Evolutionary conservation across 1,284 basidiomycete genomes (phyloP), one percentile per base, ranked within the genome.

Genomic region (Marasmius sp.): DNA sequence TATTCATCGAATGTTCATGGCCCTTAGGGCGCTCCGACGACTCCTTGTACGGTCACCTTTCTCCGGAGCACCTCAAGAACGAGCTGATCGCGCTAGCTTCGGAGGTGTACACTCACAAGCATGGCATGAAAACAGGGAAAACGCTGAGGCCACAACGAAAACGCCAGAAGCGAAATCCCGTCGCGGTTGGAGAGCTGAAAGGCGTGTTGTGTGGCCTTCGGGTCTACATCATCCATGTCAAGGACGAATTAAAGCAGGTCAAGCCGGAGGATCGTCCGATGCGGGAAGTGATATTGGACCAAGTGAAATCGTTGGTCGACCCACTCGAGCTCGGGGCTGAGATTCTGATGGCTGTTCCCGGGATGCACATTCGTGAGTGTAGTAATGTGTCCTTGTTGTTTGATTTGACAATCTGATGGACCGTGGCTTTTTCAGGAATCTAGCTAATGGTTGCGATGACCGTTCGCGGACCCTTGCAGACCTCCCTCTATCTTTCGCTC

Each of bases 1-100:
- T 94, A 60, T 94, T 94, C 70, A 89, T 95, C 70, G 93, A 95
- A 73, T 94, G 93, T 71, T 94, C 91, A 2, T 94, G 88, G 79
- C 85, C 87, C 14, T 79, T 82, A 1, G 88, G 86, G 0, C 80
- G 92, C 58, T 74, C 79, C 9, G 81, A 86, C 64, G 80, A 84
- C 43, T 69, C 76, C 54, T 77, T 95, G 11, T 94, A 83, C 71
- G 93, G 93, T 0, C 93, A 95, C 66, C 80, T 95, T 11, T 88
- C 79, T 38, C 91, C 92, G 0, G 84, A 85, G 27, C 88, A 93
- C 69, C 77, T 95, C 10, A 57, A 53, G 39, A 60, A 66, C 43
- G 66, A 67, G 43, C 20, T 66, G 18, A 27, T 52, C 1, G 58
- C 50, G 11, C 38, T 64, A 36, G 66, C 66, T 11, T 60, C 50